Conservation (phyloP, 75 land plant genomes). For the Pinus albicaulis region DNA sequence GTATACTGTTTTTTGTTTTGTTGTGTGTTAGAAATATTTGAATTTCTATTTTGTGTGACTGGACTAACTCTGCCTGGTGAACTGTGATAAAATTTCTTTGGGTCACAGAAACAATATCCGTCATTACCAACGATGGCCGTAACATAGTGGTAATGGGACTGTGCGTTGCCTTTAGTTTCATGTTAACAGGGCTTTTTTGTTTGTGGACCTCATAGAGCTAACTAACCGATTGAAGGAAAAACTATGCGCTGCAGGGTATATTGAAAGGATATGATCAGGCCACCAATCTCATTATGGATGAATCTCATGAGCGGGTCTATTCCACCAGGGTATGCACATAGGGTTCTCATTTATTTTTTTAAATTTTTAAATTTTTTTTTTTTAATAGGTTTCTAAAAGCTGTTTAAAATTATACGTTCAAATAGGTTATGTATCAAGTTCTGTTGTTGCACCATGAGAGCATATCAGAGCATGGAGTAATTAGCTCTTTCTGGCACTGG, state of each 20-base stretch:
- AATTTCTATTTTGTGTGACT: no score
- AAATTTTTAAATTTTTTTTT: neutral
- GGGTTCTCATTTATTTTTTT: neutral
- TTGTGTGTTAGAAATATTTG: no score
- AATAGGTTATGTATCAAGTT: no score
- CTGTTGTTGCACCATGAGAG: no score
- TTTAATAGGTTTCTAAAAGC: neutral
- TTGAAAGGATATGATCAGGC: slow-evolving; percentile 95
- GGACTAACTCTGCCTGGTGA: no score
- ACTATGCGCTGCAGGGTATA: slow-evolving; percentile 57
- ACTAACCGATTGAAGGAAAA: neutral
- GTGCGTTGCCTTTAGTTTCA: neutral
- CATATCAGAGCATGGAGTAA: no score
- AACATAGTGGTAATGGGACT: slow-evolving; percentile 76
- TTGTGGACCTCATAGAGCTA: neutral
- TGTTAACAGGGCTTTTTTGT: neutral
- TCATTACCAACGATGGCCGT: slow-evolving; percentile 96
- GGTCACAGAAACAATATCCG: slow-evolving; percentile 73
- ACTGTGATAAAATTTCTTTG: no score
- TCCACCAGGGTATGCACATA: slow-evolving; percentile 73
- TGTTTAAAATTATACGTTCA: no score
- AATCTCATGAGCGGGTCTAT: slow-evolving; percentile 96
- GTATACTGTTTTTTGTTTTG: no score
- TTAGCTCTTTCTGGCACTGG: no score
- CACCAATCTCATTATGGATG: slow-evolving; percentile 92